Base-by-base conservation (phyloP, 2,329 filamentous ascomycete genomes). In the Aspergillus pseudoviridinutans region DNA sequence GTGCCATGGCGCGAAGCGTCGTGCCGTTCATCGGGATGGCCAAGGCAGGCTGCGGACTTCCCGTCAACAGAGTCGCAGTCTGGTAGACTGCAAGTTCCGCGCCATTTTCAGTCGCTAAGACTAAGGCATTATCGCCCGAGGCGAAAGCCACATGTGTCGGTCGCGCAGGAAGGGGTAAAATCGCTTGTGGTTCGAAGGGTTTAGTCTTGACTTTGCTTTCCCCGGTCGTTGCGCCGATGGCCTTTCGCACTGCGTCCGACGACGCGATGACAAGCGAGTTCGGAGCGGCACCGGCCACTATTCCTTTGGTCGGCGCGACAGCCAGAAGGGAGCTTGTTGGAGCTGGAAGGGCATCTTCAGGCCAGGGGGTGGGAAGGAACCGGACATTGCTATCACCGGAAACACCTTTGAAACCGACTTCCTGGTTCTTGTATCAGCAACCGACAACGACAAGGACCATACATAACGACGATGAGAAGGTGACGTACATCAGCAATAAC, bases 131-230 rank as follows among this genome's bases (percentile, higher is more conserved):
- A 71, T 97, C 95, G 67, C 95, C 90, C n/a, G 90, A 84, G 0
- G 91, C 93, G 72, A 99, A 99, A 17, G 88, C 87, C 22, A 99
- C 81, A 72, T 99, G 94, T 10, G 91, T 95, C 54, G 96, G 84
- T 65, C 89, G 87, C 68, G 86, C 83, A 9, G 89, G 84, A 67
- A 95, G 82, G 1, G 86, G 79, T 6, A 97, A 82, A 58, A 82
- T 88, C 53, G 90, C 79, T 71, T 93, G 86, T 3, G 92, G 89
- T 58, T 85, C 79, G 67, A 95, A 95, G 12, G 81, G 70, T 61
- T 88, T 86, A 55, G 88, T 78, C 61, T 92, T 86, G 59, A 81
- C 82, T 55, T 70, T 70, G 60, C 87, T 86, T 55, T 71, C 68
- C 64, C 79, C 82, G 57, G 81, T 76, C 61, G 85, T 82, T 38